These are phyloP conservation scores for Coemansia sp. DNA, from an alignment of 192 early-diverging fungal species.

Conservation along the genomic window DNA sequence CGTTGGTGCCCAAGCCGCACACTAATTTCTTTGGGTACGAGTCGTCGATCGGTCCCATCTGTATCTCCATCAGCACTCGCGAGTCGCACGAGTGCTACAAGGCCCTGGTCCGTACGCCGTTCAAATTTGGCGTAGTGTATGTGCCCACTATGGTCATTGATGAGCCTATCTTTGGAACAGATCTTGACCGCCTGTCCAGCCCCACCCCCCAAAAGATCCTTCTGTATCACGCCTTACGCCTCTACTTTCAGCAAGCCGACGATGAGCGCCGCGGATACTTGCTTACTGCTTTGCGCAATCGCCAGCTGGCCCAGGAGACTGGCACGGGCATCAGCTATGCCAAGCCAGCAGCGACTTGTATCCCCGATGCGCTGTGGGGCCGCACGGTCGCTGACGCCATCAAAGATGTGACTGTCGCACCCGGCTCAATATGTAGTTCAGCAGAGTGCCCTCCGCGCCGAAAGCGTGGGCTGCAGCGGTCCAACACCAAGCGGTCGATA, in stretches of 20 bases:
- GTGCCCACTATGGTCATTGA: slow-evolving; percentile 54
- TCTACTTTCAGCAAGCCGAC: slow-evolving; percentile 60
- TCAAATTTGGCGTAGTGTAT: slow-evolving; percentile 56
- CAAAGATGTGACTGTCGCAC: not conserved
- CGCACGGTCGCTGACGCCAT: slow-evolving; percentile 14
- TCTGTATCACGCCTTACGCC: slow-evolving; percentile 52
- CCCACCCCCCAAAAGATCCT: slow-evolving; percentile 57
- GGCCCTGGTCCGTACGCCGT: slow-evolving; percentile 53
- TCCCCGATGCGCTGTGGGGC: slow-evolving; percentile 28
- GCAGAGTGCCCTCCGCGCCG: not conserved
- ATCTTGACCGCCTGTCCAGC: slow-evolving; percentile 51
- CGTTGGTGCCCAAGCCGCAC: slow-evolving; percentile 57
- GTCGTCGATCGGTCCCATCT: slow-evolving; percentile 51
- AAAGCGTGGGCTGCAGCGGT: slow-evolving; percentile 49
- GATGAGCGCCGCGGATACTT: slow-evolving; percentile 46
- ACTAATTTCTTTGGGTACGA: slow-evolving; percentile 60
- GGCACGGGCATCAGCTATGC: slow-evolving; percentile 20
- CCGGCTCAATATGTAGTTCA: not conserved
- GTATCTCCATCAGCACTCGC: slow-evolving; percentile 56
- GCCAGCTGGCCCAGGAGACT: slow-evolving; percentile 28
- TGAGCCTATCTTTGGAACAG: slow-evolving; percentile 49
- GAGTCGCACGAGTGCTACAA: slow-evolving; percentile 59
- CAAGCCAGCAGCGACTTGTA: not conserved
- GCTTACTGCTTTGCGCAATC: slow-evolving; percentile 49
- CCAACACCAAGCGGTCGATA: slow-evolving; percentile 47